phyloP scores from a whole-genome alignment of 129 eudicot species.

The Escallonia herrerae region DNA sequence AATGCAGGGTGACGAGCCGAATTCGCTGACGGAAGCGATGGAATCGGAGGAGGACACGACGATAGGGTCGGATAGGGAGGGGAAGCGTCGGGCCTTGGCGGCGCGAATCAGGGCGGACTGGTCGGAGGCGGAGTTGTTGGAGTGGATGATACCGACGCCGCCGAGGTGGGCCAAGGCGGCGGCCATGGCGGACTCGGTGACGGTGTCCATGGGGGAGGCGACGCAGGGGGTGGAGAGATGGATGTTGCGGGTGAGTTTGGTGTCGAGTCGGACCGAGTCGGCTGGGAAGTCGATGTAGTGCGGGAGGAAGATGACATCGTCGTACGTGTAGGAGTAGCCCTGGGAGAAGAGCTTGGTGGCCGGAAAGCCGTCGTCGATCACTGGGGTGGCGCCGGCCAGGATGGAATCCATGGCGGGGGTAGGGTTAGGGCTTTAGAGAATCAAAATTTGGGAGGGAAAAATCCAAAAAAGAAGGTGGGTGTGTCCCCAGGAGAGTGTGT shows the following conservation, averaged over 20 bases:
- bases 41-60: constrained; percentile 45
- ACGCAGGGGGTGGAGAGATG: constrained; percentile 73
- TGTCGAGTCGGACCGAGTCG: constrained; percentile 53
- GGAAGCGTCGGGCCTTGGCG: constrained; percentile 66
- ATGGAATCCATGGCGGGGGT: neutral
- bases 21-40: constrained; percentile 29
- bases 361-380: constrained; percentile 60
- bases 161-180: constrained; percentile 78
- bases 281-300: constrained; percentile 88
- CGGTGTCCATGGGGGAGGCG: constrained; percentile 95
- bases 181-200: constrained; percentile 87
- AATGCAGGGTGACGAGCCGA: constrained; percentile 31
- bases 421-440: neutral
- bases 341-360: constrained; percentile 61
- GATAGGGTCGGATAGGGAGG: constrained; percentile 33
- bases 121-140: constrained; percentile 50
- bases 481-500: too few species aligned
- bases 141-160: constrained; percentile 68
- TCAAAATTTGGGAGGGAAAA: too few species aligned
- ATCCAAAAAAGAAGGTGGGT: too few species aligned
- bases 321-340: constrained; percentile 88
- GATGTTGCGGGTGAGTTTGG: constrained; percentile 64
- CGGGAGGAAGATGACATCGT: constrained; percentile 92
- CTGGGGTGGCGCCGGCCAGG: constrained; percentile 21
- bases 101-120: constrained; percentile 41